Evolutionary conservation across 2,329 filamentous ascomycete genomes (phyloP), one percentile per base, ranked within the genome.

Genomic region (Pyrenochaeta sp.): DNA sequence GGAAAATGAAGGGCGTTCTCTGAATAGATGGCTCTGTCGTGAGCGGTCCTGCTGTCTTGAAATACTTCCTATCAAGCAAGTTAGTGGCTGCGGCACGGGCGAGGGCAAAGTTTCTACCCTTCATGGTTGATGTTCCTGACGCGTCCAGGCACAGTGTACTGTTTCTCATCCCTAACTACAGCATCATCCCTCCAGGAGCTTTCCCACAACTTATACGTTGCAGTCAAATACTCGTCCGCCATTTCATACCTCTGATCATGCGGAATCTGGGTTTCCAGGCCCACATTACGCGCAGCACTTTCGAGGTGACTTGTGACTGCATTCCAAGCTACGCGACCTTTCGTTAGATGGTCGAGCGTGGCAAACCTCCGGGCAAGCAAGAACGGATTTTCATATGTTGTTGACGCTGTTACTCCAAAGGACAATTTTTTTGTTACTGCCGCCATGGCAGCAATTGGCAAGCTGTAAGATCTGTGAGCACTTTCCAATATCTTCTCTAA

Each of bases 221-320:
- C 82, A 28, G 80, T 74, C 63, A 88, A 75, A 67, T 87, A 89
- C 62, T 88, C 86, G 49, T 88, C 83, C 2, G 84, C 84, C 27
- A 84, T 77, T 4, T 76, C 80, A 51, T 88, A 88, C 41, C 86
- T 74, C 43, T 87, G 82, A 52, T 88, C 85, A 57, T 88, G 86
- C 68, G 76, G 72, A 7, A 31, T 73, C 50, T 86, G 82, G 17
- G 80, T 72, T 0, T 73, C 68, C 27, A 76, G 74, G 0, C 82
- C 81, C 5, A 86, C 65, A 53, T 86, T 86, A 2, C 81, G 72
- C 0, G 85, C 84, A 0, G 85, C 84, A 2, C 79, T 83, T 55
- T 87, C 82, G 2, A 87, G 74, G 51, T 86, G 87, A 7, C 82
- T 79, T 0, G 85, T 87, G 0, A 88, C 85, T 30, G 88, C 80